Conservation (phyloP, 306 rosid species). For the Malus asiatica region DNA sequence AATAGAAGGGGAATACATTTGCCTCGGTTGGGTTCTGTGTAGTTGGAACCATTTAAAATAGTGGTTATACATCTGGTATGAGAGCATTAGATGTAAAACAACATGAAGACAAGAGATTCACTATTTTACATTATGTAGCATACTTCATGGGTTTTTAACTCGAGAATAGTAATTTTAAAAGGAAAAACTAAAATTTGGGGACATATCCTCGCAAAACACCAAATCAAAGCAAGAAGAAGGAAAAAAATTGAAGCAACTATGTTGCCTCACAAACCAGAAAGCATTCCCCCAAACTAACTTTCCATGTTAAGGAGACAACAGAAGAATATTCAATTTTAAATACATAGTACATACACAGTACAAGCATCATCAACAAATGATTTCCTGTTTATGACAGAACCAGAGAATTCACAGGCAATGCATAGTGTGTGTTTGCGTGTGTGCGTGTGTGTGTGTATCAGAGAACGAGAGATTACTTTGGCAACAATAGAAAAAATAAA, state of each 20-base stretch:
- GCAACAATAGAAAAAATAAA: neutral
- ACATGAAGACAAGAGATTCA: neutral
- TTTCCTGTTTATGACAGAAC: neutral
- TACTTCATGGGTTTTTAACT: neutral
- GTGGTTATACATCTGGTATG: neutral
- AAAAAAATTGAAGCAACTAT: neutral
- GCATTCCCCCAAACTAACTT: neutral
- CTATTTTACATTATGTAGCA: neutral
- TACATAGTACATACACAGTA: neutral
- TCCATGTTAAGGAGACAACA: neutral
- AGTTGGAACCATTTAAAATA: neutral
- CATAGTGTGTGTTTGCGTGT: neutral
- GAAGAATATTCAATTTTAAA: neutral
- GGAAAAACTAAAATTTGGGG: neutral
- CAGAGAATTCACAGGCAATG: neutral
- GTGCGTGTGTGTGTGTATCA: neutral
- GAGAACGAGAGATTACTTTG: neutral
- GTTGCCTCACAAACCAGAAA: neutral
- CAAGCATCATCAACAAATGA: neutral
- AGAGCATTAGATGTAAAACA: neutral
- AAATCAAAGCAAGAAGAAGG: neutral
- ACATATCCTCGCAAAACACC: neutral
- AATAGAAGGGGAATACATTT: neutral
- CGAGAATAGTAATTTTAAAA: neutral
- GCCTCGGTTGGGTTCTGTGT: neutral